Evolutionary conservation across 1,284 basidiomycete genomes (phyloP), one percentile per base, ranked within the genome.

Genomic region (Ganoderma lingzhi): DNA sequence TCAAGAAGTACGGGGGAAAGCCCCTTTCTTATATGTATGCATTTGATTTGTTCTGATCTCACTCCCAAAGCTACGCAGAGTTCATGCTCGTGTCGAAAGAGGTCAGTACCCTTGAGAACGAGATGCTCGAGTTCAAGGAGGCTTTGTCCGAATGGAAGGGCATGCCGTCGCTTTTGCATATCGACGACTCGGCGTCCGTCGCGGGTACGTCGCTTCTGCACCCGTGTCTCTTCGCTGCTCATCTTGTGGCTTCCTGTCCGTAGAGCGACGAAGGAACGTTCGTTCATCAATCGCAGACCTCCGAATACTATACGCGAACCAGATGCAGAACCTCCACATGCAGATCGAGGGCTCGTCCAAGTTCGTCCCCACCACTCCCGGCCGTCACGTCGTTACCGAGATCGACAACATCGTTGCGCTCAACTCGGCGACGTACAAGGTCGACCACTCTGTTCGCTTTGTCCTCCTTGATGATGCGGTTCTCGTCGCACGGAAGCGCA

Each of bases 11-110:
- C 28, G 53, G 35, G 17, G 12, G 5, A 12, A 23, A 23, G 23
- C 23, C 23, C 75, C 61, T 86, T 81, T n/a, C 15, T 42, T 77
- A 37, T 14, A 15, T 65, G n/a, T 59, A 15, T 62, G 28, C 23
- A 61, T 2, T 23, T 23, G 6, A 1, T 28, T 19, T 23, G 6
- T 8, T 32, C 63, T 73, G 37, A 70, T 61, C 8, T 35, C 28
- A 2, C 2, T 3, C 2, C 2, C 67, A 15, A 75, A 97, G 96
- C 81, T 99, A 99, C 78, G 92, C 95, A 51, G 96, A 99, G 78
- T 99, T 99, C 78, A 96, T 99, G 61, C 87, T 93, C 59, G 96
- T 99, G 59, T 98, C 96, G 9, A 99, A 99, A 78, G 98, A 99
- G 82, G 97, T 99, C 60, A 93, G 95, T 8, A 93, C 94, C 0